These are phyloP conservation scores for Metschnikowia kunwiensis DNA, from an alignment of 805 yeast species.

Conservation along the genomic window DNA sequence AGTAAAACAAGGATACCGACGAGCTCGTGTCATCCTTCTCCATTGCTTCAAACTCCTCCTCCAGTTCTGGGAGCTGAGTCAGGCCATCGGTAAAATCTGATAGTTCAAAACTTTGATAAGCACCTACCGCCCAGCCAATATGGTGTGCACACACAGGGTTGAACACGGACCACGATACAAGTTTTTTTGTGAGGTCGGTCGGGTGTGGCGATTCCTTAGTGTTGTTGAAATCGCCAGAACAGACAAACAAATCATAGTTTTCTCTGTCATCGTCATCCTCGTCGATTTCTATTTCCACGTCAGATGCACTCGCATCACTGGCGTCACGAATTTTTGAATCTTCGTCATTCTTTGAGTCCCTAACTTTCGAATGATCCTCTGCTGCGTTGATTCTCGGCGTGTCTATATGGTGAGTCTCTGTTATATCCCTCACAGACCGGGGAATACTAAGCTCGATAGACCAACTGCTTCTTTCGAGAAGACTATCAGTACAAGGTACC, in stretches of 20 bases:
- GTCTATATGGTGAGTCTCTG: not conserved
- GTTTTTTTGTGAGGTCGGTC: slow-evolving; percentile 68
- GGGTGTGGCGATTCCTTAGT: slow-evolving; percentile 73
- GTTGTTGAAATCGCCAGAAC: slow-evolving; percentile 67
- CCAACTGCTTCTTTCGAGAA: slow-evolving; percentile 91
- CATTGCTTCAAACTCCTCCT: slow-evolving; percentile 23
- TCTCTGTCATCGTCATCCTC: slow-evolving; percentile 46
- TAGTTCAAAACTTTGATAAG: slow-evolving; percentile 65
- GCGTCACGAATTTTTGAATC: not conserved
- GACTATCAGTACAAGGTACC: slow-evolving; percentile 93
- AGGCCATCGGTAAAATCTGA: slow-evolving; percentile 40
- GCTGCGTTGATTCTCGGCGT: too few relatives aligned
- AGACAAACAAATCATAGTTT: slow-evolving; percentile 54
- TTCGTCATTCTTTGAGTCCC: not conserved
- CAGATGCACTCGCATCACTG: slow-evolving; percentile 4
- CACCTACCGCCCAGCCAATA: slow-evolving; percentile 91
- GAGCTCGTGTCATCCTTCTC: slow-evolving; percentile 32
- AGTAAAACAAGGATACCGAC: slow-evolving; percentile 55
- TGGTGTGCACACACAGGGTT: slow-evolving; percentile 93
- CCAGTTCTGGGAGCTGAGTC: slow-evolving; percentile 27
- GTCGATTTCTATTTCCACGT: slow-evolving; percentile 17
- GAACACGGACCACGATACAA: slow-evolving; percentile 66
- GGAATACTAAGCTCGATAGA: slow-evolving; percentile 85
- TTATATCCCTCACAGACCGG: slow-evolving; percentile 67
- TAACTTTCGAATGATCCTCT: not conserved